These are phyloP conservation scores for Plasmodium cynomolgi DNA, from an alignment of 169 alveolate genomes.

Conservation along the genomic window DNA sequence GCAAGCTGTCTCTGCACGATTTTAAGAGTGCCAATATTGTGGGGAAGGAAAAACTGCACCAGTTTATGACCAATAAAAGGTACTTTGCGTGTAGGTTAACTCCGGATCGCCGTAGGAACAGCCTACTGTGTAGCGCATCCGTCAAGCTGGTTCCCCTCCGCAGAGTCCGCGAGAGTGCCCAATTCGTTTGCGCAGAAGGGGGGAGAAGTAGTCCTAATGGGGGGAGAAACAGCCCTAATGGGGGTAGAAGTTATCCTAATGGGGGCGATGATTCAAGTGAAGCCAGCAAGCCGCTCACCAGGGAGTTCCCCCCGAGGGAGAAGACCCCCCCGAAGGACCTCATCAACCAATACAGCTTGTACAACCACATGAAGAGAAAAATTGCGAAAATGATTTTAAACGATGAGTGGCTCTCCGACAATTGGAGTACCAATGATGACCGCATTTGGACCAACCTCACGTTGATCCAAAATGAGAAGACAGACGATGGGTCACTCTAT, in stretches of 20 bases:
- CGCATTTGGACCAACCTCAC: neutral
- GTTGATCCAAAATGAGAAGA: neutral
- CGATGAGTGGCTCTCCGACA: neutral
- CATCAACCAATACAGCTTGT: neutral
- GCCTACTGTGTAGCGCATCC: neutral
- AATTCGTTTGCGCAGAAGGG: neutral
- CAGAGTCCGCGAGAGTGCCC: neutral
- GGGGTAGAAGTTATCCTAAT: neutral
- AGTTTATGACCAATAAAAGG: neutral
- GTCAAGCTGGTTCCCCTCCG: neutral
- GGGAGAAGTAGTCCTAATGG: neutral
- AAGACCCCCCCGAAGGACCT: neutral
- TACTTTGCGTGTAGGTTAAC: neutral
- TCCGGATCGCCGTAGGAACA: neutral
- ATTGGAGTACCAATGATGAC: neutral
- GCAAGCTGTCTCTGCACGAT: neutral
- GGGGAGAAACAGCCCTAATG: no score
- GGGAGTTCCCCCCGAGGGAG: neutral
- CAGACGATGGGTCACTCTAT: neutral
- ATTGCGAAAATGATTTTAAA: slow-evolving; percentile 7
- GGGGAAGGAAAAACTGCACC: neutral
- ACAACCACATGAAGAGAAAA: slow-evolving; percentile 7
- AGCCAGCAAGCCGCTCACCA: neutral
- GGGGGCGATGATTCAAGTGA: neutral
- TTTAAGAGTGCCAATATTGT: neutral